Evolutionary conservation across 1,139 yeast species (phyloP).

Genomic region (Suhomyces wounanorum): DNA sequence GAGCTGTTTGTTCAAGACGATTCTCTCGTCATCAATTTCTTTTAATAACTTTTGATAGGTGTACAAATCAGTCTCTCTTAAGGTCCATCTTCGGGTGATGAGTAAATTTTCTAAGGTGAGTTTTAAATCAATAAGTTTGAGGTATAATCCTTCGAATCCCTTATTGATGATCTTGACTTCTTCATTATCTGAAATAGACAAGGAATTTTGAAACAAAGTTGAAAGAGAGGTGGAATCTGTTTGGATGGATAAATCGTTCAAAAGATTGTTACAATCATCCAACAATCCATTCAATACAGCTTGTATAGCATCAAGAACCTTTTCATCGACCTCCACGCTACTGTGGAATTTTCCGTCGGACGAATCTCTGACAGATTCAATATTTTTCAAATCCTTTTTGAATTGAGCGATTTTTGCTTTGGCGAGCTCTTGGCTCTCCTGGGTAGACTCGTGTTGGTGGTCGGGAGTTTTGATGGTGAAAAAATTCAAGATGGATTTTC

Average conservation of each 20-base stretch:
- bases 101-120: conserved; percentile 75
- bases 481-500: conserved; percentile 37
- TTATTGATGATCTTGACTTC: conserved; percentile 12
- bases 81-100: conserved; percentile 94
- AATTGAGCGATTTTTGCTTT: conserved; percentile 19
- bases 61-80: conserved; percentile 91
- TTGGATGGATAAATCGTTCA: conserved; percentile 68
- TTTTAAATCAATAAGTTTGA: conserved; percentile 60
- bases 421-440: conserved; percentile 2
- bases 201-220: conserved; percentile 28
- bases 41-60: conserved; percentile 73
- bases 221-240: conserved; percentile 38
- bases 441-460: background rate
- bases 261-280: conserved; percentile 78
- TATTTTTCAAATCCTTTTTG: conserved; percentile 30
- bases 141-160: conserved; percentile 30
- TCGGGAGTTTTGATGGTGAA: conserved; percentile 27
- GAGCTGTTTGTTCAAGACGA: conserved; percentile 40
- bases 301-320: conserved; percentile 41
- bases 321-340: conserved; percentile 22
- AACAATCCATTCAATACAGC: conserved; percentile 69
- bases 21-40: conserved; percentile 69
- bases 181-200: conserved; percentile 6
- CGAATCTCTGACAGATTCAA: conserved; percentile 35
- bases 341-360: conserved; percentile 37